Percentiles rank a stretch among this genome's conserved stretches.
These are phyloP conservation scores for Fraxinus latifolia DNA, from an alignment of 305 asterid genomes.

Conservation along the genomic window DNA sequence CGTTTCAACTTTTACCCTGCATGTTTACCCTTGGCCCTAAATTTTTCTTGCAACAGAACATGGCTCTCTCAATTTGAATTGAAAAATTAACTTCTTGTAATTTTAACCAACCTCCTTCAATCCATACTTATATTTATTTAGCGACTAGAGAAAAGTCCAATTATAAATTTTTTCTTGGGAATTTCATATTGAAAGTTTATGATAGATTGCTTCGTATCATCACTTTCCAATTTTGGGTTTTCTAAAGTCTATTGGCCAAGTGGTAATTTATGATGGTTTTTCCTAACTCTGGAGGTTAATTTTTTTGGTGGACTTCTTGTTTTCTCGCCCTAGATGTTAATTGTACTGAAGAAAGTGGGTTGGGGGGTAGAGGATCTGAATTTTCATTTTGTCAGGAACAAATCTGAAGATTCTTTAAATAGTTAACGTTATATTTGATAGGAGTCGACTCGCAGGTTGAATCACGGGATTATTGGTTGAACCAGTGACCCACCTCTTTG, in stretches of 20 bases:
- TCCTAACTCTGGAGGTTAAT: neutral
- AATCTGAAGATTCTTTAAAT: neutral
- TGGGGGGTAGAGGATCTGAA: neutral
- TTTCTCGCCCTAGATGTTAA: neutral
- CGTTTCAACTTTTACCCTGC: neutral
- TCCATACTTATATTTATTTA: neutral
- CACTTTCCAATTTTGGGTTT: neutral
- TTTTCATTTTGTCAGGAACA: neutral
- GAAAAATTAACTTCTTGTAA: neutral
- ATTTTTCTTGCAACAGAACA: neutral
- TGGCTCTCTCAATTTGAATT: neutral
- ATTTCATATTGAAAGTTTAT: neutral
- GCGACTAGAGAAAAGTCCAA: neutral
- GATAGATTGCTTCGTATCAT: neutral
- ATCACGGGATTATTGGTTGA: neutral
- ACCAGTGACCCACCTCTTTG: neutral
- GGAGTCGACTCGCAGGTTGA: neutral
- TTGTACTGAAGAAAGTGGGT: neutral
- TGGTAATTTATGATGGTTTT: neutral
- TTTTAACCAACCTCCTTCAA: neutral
- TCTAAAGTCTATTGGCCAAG: neutral
- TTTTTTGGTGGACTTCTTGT: neutral
- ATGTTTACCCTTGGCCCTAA: neutral
- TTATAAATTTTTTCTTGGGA: neutral
- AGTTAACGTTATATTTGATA: neutral